Base-by-base conservation (phyloP, 257 asterid genomes). In the Solanum dulcamara region DNA sequence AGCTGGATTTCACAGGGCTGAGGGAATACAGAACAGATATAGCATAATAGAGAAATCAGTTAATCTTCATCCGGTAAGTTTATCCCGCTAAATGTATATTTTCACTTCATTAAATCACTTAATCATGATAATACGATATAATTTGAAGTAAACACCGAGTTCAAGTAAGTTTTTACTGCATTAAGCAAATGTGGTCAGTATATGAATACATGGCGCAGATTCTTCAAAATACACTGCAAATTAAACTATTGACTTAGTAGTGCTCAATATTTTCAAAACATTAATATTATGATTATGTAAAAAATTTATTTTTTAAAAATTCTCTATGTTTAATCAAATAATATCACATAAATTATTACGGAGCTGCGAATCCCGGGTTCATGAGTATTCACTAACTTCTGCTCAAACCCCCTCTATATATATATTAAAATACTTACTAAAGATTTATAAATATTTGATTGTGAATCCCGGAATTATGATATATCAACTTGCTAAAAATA, bases 61-160 rank as follows among this genome's bases (percentile, higher is more conserved):
- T 9, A 91, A 91, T 53, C 38, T 50, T 53, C 89, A 87, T 4
- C 92, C 93, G 67, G 93, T 91, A 26, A 71, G 90, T 82, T 55
- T 35, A 11, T 26, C 38, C 35, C 38, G 13, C 22, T 17, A 32
- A 3, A 35, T 0, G 28, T 68, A 9, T 68, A 68, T 4, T 18
- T 68, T 68, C 2, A 68, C 4, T 68, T 18, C 2, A 0, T 18
- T 8, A 68, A 18, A 68, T 68, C 28, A 68, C n/a, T 64, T 64
- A 13, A 66, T 4, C 11, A 32, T 10, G 4, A 13, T 28, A 28
- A 12, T 28, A 28, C 30, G 11, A 35, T 35, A 35, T 68, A 22
- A 20, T 35, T 68, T 35, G 28, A 35, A 9, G 9, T 70, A 20
- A 68, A 35, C 8, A 0, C 4, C 1, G 3, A 10, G 1, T 10